Base-by-base conservation (phyloP, 495 filamentous ascomycete genomes). In the Hyaloscypha hepaticicola region DNA sequence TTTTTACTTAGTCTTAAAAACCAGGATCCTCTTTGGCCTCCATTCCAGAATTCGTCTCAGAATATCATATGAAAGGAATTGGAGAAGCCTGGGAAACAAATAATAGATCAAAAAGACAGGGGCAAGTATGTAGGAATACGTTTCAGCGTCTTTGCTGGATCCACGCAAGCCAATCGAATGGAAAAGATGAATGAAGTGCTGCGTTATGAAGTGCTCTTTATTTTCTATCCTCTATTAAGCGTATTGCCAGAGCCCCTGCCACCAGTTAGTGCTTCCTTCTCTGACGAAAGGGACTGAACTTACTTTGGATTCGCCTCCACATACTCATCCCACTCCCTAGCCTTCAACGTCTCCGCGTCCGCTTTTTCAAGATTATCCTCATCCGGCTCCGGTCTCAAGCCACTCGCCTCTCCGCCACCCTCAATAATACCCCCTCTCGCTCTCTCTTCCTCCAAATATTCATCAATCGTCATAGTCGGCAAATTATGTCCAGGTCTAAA, bases 381-480 rank as follows among this genome's bases (percentile, higher is more conserved):
- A 75, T 98, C 90, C 27, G 88, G 80, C 73, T 92, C 87, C 5
- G 87, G 85, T 58, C 77, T 75, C 22, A 84, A 77, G n/a, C 83
- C 83, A 60, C 88, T 92, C 66, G 89, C 83, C 72, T 89, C 87
- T n/a, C 89, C 91, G 49, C 95, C 95, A 29, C 93, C 93, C 72
- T 97, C 88, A 59, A 97, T 88, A 25, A 99, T 90, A n/a, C 91
- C 91, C 9, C 96, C 96, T 72, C 90, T 80, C 65, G 84, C 81
- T 64, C 87, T 81, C 75, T 99, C 95, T 77, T 99, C 95, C 53
- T 94, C 94, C 19, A 99, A 78, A 72, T 98, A 98, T 75, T 99
- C 95, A 67, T 99, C 96, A 64, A 99, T 98, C 0, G 86, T 90
- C 95, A 98, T 98, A 0, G 96, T 98, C 9, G 95, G 95, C 49